Evolutionary conservation across 768 basidiomycete species (phyloP).

Genomic region (Boletus subcaerulescens): DNA sequence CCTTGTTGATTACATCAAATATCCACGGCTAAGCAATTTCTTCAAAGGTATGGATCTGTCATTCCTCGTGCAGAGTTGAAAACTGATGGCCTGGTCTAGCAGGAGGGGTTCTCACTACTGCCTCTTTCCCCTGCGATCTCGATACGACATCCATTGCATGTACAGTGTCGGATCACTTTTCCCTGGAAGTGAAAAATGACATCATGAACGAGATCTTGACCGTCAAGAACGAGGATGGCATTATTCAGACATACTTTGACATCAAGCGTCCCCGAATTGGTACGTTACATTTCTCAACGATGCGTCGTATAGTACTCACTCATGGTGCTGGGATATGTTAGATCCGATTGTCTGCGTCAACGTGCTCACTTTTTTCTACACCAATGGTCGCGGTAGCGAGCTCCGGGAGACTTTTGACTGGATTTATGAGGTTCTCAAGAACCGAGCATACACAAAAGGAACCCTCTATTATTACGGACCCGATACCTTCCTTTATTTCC

Average conservation of each 20-base stretch:
- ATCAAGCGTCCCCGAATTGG: slow-evolving; percentile 20
- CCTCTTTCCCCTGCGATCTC: slow-evolving; percentile 14
- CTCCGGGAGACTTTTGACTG: slow-evolving; percentile 21
- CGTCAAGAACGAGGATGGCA: slow-evolving; percentile 18
- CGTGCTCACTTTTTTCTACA: slow-evolving; percentile 19
- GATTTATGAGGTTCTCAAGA: slow-evolving; percentile 20
- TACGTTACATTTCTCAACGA: slow-evolving; percentile 9
- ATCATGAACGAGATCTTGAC: slow-evolving; percentile 22
- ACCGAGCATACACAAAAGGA: slow-evolving; percentile 19
- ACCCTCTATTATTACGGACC: slow-evolving; percentile 19
- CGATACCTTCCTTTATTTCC: slow-evolving; percentile 21
- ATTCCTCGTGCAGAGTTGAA: neutral
- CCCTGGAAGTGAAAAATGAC: slow-evolving; percentile 13
- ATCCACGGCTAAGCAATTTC: slow-evolving; percentile 19
- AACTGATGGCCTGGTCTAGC: slow-evolving; percentile 6
- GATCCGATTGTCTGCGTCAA: slow-evolving; percentile 22
- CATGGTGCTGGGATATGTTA: neutral
- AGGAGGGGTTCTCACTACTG: slow-evolving; percentile 6
- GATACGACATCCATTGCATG: slow-evolving; percentile 22
- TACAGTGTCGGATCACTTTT: slow-evolving; percentile 13
- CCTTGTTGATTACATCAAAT: slow-evolving; percentile 19
- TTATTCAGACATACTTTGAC: slow-evolving; percentile 22
- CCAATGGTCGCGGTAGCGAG: slow-evolving; percentile 17
- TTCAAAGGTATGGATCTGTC: slow-evolving; percentile 12
- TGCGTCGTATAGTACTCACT: neutral